Percentiles rank a stretch among this genome's conserved stretches.
phyloP scores from a whole-genome alignment of 2,329 filamentous ascomycete genomes.

The Neonectria coccinea region DNA sequence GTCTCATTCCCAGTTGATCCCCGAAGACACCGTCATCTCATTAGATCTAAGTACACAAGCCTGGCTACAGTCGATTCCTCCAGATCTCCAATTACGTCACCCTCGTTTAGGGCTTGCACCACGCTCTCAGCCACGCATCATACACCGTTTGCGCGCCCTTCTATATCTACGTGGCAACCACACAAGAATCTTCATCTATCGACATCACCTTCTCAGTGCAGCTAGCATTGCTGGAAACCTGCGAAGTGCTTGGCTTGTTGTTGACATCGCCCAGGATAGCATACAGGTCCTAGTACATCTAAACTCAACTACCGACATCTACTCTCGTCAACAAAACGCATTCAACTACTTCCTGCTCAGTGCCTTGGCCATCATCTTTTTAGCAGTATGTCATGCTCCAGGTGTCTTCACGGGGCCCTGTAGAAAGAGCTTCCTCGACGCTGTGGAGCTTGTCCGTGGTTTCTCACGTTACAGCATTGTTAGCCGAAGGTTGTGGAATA shows the following conservation, averaged over 20 bases:
- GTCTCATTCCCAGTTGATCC: conserved; percentile 49
- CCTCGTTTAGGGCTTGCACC: conserved; percentile 52
- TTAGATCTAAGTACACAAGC: conserved; percentile 57
- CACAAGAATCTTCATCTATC: conserved; percentile 57
- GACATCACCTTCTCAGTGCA: conserved; percentile 55
- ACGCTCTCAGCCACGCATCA: conserved; percentile 49
- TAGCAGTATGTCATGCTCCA: conserved; percentile 59
- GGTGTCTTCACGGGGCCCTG: conserved; percentile 54
- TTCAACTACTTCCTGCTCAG: conserved; percentile 48
- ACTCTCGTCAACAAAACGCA: conserved; percentile 44
- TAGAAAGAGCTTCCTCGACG: conserved; percentile 49
- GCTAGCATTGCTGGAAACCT: conserved; percentile 52
- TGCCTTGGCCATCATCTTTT: conserved; percentile 46
- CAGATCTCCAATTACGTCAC: conserved; percentile 53
- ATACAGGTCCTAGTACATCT: conserved; percentile 47
- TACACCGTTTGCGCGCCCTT: conserved; percentile 56
- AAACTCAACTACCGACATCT: conserved; percentile 45
- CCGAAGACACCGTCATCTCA: conserved; percentile 53
- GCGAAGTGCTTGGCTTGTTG: conserved; percentile 53
- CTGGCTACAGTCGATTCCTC: conserved; percentile 60
- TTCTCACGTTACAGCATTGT: conserved; percentile 50
- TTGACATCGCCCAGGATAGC: conserved; percentile 48
- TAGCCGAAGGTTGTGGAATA: conserved; percentile 52
- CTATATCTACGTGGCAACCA: conserved; percentile 60
- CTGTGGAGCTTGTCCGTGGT: conserved; percentile 48